Evolutionary conservation across 805 yeast species (phyloP), one percentile per base, ranked within the genome.

Genomic region (Blastobotrys parvus): DNA sequence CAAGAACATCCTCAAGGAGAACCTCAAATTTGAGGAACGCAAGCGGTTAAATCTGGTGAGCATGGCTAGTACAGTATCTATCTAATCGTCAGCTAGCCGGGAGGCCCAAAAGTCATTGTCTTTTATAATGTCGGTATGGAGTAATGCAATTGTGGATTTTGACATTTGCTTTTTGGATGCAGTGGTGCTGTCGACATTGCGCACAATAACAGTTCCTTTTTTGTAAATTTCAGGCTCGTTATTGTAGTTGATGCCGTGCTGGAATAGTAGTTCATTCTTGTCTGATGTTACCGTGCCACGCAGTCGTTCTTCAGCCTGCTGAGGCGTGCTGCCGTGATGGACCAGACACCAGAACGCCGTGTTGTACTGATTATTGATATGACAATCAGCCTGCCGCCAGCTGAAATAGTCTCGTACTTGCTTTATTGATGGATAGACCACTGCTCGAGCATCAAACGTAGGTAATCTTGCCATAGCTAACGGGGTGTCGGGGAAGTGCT

Each of bases 311-410:
- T 92, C 97, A 0, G 97, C 94, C 30, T 87, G 92, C 49, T 76
- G 75, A 0, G 94, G 78, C 0, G 82, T 72, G 62, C 83, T 45
- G 0, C 80, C 80, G 15, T 92, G 88, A 48, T 73, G 69, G 0
- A 92, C 90, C 54, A 92, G 68, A 4, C 77, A 69, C 98, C 98
- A 92, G 59, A 92, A 92, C 0, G 87, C 69, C 0, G 98, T 92
- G 58, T 92, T 92, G 67, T 90, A 92, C 46, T 92, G 63, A 60
- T 92, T 92, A 61, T 92, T 92, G 43, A 92, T 92, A 64, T 92
- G 98, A 41, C 72, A 92, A 59, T 92, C 98, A 1, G 82, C 97
- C 58, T 86, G 97, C 51, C 98, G 72, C 98, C 98, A 92, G 44
- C 83, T 68, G 50, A 92, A 74, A 58, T 92, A 92, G 60, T 90